phyloP scores from a whole-genome alignment of 2,329 filamentous ascomycete species.

The Alternaria brassicicola region DNA sequence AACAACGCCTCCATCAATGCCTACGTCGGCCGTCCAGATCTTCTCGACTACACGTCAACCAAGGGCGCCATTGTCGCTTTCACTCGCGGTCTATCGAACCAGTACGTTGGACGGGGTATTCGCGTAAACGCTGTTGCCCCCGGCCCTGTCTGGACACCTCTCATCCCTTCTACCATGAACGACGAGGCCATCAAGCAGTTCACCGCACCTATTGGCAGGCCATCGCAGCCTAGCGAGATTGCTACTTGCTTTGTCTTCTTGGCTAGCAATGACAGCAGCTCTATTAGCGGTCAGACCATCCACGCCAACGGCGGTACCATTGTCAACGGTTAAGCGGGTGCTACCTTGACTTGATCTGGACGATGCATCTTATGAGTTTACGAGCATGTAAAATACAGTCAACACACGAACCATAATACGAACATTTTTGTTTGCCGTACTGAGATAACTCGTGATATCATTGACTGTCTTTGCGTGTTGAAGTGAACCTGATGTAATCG shows the following conservation, averaged over 20 bases:
- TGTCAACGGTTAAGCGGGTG: slow-evolving; percentile 37
- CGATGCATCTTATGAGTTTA: slow-evolving; percentile 9
- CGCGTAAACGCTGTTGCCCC: slow-evolving; percentile 78
- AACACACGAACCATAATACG: background rate
- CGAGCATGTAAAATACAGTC: slow-evolving; percentile 1
- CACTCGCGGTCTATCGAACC: slow-evolving; percentile 77
- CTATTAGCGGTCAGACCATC: slow-evolving; percentile 74
- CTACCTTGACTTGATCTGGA: background rate
- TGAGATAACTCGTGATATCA: background rate
- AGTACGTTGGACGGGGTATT: slow-evolving; percentile 73
- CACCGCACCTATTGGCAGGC: slow-evolving; percentile 74
- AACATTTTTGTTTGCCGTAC: rapidly evolving
- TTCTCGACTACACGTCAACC: slow-evolving; percentile 81
- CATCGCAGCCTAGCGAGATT: slow-evolving; percentile 80
- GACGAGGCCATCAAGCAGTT: slow-evolving; percentile 73
- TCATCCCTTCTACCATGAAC: slow-evolving; percentile 52
- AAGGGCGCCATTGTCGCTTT: slow-evolving; percentile 82
- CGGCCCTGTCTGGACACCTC: slow-evolving; percentile 61
- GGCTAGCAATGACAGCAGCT: slow-evolving; percentile 74
- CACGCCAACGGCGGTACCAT: slow-evolving; percentile 60
- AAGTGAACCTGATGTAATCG: background rate
- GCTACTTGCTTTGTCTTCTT: slow-evolving; percentile 83
- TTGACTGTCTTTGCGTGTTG: background rate
- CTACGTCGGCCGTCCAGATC: slow-evolving; percentile 78
- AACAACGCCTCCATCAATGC: slow-evolving; percentile 86